Evolutionary conservation across 148 eudicot species (phyloP).

Genomic region (Arctostaphylos glauca): DNA sequence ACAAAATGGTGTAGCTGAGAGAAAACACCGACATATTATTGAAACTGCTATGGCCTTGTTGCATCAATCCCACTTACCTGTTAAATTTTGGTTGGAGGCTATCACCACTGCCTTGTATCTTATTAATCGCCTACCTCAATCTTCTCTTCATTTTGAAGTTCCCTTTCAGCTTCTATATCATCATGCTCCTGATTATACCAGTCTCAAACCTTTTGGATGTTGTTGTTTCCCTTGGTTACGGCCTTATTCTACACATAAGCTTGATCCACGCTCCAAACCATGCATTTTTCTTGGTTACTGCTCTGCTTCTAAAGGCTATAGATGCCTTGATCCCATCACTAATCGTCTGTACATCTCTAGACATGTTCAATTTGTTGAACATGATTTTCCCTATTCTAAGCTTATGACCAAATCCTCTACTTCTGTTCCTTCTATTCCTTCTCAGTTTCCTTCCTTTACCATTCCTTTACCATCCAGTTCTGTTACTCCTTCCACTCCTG

Average conservation of each 20-base stretch:
- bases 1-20: background rate
- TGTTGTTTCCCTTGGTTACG: too few relatives aligned
- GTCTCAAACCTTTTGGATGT: background rate
- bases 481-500: too few relatives aligned
- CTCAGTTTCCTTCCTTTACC: too few relatives aligned
- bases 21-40: background rate
- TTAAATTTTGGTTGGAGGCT: background rate
- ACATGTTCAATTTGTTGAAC: background rate
- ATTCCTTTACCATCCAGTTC: too few relatives aligned
- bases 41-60: background rate
- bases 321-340: background rate
- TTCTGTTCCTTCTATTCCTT: too few relatives aligned
- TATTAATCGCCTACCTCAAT: background rate
- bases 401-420: too few relatives aligned
- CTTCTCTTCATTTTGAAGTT: background rate
- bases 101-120: background rate
- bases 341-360: background rate
- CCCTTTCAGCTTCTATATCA: background rate
- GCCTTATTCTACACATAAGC: too few relatives aligned
- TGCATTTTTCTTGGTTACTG: background rate
- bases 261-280: too few relatives aligned
- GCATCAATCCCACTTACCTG: background rate
- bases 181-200: background rate
- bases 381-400: too few relatives aligned
- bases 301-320: background rate